Percentiles rank a stretch among this genome's conserved stretches.
Conservation (phyloP, 1,284 basidiomycete species). For the Vanrija pseudolonga region DNA sequence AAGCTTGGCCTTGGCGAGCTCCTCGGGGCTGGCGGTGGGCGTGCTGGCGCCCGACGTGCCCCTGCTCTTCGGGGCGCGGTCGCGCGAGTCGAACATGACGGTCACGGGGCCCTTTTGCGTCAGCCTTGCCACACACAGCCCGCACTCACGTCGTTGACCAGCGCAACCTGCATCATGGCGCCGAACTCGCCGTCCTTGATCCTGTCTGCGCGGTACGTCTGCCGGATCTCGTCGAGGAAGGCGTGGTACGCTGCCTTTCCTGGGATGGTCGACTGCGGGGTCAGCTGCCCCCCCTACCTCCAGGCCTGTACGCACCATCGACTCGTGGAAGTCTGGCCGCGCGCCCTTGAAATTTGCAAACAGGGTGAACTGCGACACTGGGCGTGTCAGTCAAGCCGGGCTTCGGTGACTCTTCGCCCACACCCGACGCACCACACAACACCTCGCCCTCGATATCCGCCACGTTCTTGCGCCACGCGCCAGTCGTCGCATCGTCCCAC, state of each 20-base stretch:
- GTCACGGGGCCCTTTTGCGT: slow-evolving; percentile 69
- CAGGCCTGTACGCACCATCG: slow-evolving; percentile 64
- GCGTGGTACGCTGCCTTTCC: slow-evolving; percentile 68
- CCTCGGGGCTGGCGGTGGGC: slow-evolving; percentile 1
- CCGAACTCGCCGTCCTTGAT: slow-evolving; percentile 86
- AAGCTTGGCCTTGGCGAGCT: slow-evolving; percentile 8
- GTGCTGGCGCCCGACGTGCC: slow-evolving; percentile 4
- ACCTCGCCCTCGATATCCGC: slow-evolving; percentile 81
- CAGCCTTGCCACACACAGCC: slow-evolving; percentile 3
- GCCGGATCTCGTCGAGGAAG: slow-evolving; percentile 65
- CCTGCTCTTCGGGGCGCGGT: slow-evolving; percentile 3
- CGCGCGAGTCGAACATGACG: slow-evolving; percentile 62
- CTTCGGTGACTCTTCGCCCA: too few species aligned
- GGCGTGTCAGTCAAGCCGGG: neutral
- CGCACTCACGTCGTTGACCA: slow-evolving; percentile 72
- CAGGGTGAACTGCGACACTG: slow-evolving; percentile 81
- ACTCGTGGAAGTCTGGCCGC: slow-evolving; percentile 79
- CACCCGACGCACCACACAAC: slow-evolving; percentile 58
- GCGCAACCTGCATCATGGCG: slow-evolving; percentile 84
- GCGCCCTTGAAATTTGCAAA: slow-evolving; percentile 84
- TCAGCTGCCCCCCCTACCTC: too few species aligned
- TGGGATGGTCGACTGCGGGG: slow-evolving; percentile 62
- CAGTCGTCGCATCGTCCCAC: slow-evolving; percentile 58
- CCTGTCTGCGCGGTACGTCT: slow-evolving; percentile 64
- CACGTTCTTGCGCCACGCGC: slow-evolving; percentile 70